Evolutionary conservation across 495 filamentous ascomycete genomes (phyloP), one percentile per base, ranked within the genome.

Genomic region (Parmelia sp.): DNA sequence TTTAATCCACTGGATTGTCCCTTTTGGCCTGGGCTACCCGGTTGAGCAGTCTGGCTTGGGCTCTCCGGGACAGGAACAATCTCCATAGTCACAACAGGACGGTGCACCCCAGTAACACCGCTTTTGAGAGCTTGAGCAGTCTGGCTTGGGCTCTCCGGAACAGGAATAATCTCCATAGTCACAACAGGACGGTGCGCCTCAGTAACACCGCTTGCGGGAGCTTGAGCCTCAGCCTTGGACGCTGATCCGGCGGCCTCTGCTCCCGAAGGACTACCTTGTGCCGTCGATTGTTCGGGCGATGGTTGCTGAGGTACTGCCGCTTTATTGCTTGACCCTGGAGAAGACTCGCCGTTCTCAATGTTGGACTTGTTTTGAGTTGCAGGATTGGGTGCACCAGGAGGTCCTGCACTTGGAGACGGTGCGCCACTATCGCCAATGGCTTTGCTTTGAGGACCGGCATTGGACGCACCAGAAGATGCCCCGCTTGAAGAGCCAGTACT

Each of bases 161-260:
- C 35, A n/a, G 64, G 64, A n/a, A 65, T 58, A 19, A 65, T 36
- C 1, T 58, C 60, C 58, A 65, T 55, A 25, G 64, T 65, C 47
- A 33, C 44, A 37, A 65, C 47, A 19, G 56, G 42, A 31, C 51
- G 33, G 29, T 40, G 29, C 6, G 40, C 15, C 19, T 37, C 37
- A 6, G 42, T 25, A 23, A 45, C 39, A 25, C 21, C 27, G 35
- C 49, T 65, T 23, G 44, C 33, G 25, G 40, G 58, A 45, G 63
- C 10, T 35, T 42, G 39, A 4, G 4, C 14, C n/a, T 19, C 51
- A 33, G 29, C 51, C 51, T 55, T 55, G 6, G 51, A 33, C 29
- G 7, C 51, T 35, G 51, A 21, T 55, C 51, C 29, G 29, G 27
- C 27, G 7, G 29, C 27, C 51, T 17, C 51, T 55, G 15, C 27